A percentile compares a stretch with the other conserved stretches of the same genome.
phyloP scores from a whole-genome alignment of 306 rosid species.

The Gastrolobium villosum region DNA sequence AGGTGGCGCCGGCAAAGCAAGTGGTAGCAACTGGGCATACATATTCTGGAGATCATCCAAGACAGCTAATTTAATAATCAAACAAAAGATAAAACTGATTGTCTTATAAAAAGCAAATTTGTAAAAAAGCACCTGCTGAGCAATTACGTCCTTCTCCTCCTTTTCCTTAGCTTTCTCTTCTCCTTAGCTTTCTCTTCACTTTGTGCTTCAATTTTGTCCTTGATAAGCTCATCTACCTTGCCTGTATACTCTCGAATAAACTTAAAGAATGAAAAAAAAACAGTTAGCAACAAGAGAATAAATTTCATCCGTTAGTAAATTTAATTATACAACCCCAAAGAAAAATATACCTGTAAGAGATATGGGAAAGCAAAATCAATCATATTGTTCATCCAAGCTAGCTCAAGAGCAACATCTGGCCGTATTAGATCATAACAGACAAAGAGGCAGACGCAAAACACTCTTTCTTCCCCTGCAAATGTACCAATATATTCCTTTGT shows the following conservation, averaged over 20 bases:
- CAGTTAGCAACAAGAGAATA: slow-evolving; percentile 31
- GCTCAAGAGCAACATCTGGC: slow-evolving; percentile 87
- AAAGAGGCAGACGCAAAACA: slow-evolving; percentile 98
- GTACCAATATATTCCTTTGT: slow-evolving; percentile 38
- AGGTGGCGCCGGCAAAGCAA: slow-evolving; percentile 97
- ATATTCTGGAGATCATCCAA: slow-evolving; percentile 76
- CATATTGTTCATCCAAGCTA: slow-evolving; percentile 96
- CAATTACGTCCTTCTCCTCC: slow-evolving; percentile 85
- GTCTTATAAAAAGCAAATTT: slow-evolving; percentile 2
- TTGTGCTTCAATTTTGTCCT: slow-evolving; percentile 82
- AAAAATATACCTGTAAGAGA: slow-evolving; percentile 73
- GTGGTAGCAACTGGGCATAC: slow-evolving; percentile 96
- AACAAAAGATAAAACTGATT: slow-evolving; percentile 9
- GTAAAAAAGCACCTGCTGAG: slow-evolving; percentile 80
- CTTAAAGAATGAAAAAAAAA: slow-evolving; percentile 51
- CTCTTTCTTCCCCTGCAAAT: slow-evolving; percentile 92
- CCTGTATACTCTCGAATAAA: slow-evolving; percentile 91
- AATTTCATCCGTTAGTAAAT: neutral
- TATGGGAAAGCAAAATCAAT: slow-evolving; percentile 93
- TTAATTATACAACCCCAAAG: neutral
- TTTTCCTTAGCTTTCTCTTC: slow-evolving; percentile 80
- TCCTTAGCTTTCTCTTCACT: slow-evolving; percentile 77
- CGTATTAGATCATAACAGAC: slow-evolving; percentile 91
- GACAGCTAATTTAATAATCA: slow-evolving; percentile 39
- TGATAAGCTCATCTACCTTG: slow-evolving; percentile 88